phyloP scores from a whole-genome alignment of 2,329 filamentous ascomycete species.

The Tolypocladium inflatum region DNA sequence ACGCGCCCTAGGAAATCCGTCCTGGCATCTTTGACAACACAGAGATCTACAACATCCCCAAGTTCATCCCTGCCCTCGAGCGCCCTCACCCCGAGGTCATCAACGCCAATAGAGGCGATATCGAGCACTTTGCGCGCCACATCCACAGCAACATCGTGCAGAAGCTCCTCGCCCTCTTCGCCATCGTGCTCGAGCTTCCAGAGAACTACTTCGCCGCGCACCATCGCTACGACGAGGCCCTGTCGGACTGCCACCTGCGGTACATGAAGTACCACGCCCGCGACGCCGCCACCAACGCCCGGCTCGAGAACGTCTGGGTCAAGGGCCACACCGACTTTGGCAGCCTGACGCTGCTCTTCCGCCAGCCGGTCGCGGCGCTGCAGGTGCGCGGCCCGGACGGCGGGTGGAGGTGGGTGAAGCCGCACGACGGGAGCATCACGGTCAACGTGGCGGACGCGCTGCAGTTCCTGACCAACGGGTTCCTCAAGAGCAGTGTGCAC shows the following conservation, averaged over 20 bases:
- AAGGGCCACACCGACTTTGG: constrained; percentile 45
- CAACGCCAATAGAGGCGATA: constrained; percentile 16
- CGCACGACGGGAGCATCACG: constrained; percentile 38
- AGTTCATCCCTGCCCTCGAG: constrained; percentile 24
- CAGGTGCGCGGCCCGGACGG: constrained; percentile 37
- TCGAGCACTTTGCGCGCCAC: constrained; percentile 24
- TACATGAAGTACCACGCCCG: constrained; percentile 50
- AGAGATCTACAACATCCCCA: constrained; percentile 31
- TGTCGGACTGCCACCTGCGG: constrained; percentile 43
- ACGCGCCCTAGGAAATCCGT: too few relatives aligned
- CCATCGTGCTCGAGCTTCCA: constrained; percentile 46
- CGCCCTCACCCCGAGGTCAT: constrained; percentile 23
- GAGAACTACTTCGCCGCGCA: constrained; percentile 43
- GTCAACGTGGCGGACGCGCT: constrained; percentile 43
- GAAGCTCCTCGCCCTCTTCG: constrained; percentile 24
- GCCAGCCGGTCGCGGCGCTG: constrained; percentile 45
- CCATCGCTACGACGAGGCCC: constrained; percentile 43
- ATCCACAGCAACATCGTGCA: constrained; percentile 22
- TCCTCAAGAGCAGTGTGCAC: constrained; percentile 34
- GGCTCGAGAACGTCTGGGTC: constrained; percentile 23
- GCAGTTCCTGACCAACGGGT: constrained; percentile 35
- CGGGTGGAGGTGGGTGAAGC: constrained; percentile 40
- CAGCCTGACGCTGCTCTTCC: constrained; percentile 46
- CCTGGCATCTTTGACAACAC: constrained; percentile 29
- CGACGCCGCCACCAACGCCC: constrained; percentile 30